phyloP scores from a whole-genome alignment of 495 filamentous ascomycete genomes.

The Penicillium egyptiacum region DNA sequence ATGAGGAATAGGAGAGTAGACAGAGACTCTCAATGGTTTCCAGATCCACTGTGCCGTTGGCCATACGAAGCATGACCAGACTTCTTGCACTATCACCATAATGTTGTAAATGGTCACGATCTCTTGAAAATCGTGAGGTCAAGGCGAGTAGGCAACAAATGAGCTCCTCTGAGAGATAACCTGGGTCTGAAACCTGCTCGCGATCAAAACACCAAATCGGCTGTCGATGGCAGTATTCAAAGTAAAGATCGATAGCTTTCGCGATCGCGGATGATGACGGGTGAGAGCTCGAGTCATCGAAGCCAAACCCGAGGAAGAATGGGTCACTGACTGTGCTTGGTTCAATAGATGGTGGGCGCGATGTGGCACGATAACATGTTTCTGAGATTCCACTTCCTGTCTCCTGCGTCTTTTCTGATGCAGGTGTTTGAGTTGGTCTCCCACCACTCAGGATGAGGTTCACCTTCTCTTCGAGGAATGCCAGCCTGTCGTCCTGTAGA shows the following conservation, averaged over 20 bases:
- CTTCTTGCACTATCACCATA: conserved; percentile 44
- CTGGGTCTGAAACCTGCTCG: conserved; percentile 41
- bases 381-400: conserved; percentile 20
- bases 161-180: conserved; percentile 41
- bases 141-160: conserved; percentile 45
- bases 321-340: conserved; percentile 24
- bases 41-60: conserved; percentile 46
- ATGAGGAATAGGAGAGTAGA: conserved; percentile 44
- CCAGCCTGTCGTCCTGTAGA: conserved; percentile 42
- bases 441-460: conserved; percentile 46
- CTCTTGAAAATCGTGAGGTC: conserved; percentile 42
- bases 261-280: conserved; percentile 30
- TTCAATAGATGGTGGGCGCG: conserved; percentile 25
- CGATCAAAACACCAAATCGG: conserved; percentile 51
- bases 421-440: conserved; percentile 21
- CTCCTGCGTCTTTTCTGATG: conserved; percentile 20
- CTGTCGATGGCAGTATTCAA: conserved; percentile 48
- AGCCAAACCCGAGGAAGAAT: conserved; percentile 31
- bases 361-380: conserved; percentile 20
- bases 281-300: conserved; percentile 33
- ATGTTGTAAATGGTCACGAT: conserved; percentile 37
- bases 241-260: conserved; percentile 42
- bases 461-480: conserved; percentile 49
- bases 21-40: conserved; percentile 48
- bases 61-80: conserved; percentile 48